Base-by-base conservation (phyloP, 2,329 filamentous ascomycete species). In the Dothistroma pini region DNA sequence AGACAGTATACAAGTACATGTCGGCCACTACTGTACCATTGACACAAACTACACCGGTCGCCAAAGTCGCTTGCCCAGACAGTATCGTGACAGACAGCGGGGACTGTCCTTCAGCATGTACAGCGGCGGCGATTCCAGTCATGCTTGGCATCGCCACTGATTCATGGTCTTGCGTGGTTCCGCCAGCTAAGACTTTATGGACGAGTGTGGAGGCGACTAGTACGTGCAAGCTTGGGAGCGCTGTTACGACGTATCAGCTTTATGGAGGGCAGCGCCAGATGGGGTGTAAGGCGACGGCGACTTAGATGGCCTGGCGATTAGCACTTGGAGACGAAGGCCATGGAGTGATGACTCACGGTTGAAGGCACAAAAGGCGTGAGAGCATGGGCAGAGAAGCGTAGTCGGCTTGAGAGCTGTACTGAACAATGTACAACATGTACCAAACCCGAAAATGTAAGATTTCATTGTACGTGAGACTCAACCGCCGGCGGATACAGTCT, bases 91-190 rank as follows among this genome's bases (percentile, higher is more conserved):
- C 59, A 0, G 53, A 35, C 25, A 53, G 34, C 41, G 54, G 35
- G 9, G 61, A 47, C 7, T 66, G 63, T 32, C 63, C 63, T 34
- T 55, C 59, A 10, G 57, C 49, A 21, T 66, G 63, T 29, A 50
- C 44, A 12, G 63, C 60, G 12, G 55, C 58, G 2, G 57, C 57
- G 11, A 51, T 58, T 6, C 58, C 60, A 5, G 57, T 58, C 14
- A 38, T 62, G 31, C n/a, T 65, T 3, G 63, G 63, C 9, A 38
- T 63, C 16, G 60, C 57, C 2, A 66, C 63, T 9, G 57, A 51
- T n/a, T 57, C 56, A 0, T 66, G 56, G 51, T 56, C 55, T 11
- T 66, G 63, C 19, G 56, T 53, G 3, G 19, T 50, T 4, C 29
- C 34, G 2, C 38, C 57, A 0, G 12, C 57, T 0, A 47, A 34